Conservation (phyloP, 139 green algal species). For the Klebsormidium nitens region DNA sequence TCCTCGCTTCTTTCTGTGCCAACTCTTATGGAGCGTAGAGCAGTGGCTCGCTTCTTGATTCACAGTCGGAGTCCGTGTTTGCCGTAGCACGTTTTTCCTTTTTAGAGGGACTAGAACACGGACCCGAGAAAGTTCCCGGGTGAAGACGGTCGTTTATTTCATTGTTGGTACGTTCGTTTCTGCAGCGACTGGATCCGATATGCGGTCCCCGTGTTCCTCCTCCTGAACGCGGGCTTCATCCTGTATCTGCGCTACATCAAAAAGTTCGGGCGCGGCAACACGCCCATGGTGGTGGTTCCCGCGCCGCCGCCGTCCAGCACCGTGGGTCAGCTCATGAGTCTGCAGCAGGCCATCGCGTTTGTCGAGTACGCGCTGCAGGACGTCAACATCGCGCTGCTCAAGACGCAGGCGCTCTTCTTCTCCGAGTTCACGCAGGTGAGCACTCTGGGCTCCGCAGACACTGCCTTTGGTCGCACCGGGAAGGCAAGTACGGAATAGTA, state of each 20-base stretch:
- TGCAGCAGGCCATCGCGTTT: slow-evolving; percentile 15
- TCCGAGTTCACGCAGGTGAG: slow-evolving; percentile 22
- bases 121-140: no score
- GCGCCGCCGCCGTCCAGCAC: slow-evolving; percentile 12
- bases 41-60: no score
- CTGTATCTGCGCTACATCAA: slow-evolving; percentile 19
- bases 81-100: no score
- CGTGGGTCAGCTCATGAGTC: slow-evolving; percentile 24
- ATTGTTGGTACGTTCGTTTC: no score
- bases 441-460: no score
- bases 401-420: slow-evolving; percentile 17
- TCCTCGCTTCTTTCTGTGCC: no score
- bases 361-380: slow-evolving; percentile 18
- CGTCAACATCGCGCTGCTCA: slow-evolving; percentile 24
- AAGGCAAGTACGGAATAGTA: no score
- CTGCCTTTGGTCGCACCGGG: no score
- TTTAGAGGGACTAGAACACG: no score
- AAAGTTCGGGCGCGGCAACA: slow-evolving; percentile 8
- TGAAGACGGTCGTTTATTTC: no score
- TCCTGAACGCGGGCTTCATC: slow-evolving; percentile 21
- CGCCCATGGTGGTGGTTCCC: slow-evolving; percentile 19
- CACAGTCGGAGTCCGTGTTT: no score
- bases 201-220: slow-evolving; percentile 16
- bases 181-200: slow-evolving; percentile 29
- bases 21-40: no score